Evolutionary conservation across 179 eudicot species (phyloP), one percentile per base, ranked within the genome.

Genomic region (Monotropa hypopitys): DNA sequence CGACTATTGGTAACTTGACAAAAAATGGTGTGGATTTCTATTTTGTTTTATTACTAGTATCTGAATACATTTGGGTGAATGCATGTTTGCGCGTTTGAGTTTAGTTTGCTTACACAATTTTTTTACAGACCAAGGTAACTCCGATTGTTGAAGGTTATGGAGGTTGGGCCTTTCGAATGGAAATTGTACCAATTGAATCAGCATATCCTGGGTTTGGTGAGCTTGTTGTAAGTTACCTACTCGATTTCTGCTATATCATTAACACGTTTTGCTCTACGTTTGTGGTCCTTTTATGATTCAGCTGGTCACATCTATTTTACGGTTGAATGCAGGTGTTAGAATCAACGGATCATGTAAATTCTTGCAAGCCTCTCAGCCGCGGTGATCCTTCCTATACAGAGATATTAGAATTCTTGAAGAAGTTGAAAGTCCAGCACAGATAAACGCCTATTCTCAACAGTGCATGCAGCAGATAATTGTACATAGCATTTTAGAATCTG

Each of bases 201-300:
- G 99, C 98, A 76, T 96, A 96, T 79, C 99, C 99, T 79, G 99
- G 99, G 82, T 96, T 83, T 79, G 99, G 99, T 23, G 90, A 96
- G 80, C 92, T 96, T 81, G 96, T 93, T 86, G 99, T 93, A 88
- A 91, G 97, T 86, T 65, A 61, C 28, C 76, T 70, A 16, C 32
- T 10, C 54, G 4, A 67, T 13, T 40, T 26, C 77, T 70, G 8
- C 7, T 47, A 28, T 26, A 43, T 21, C 28, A 32, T 43, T 62
- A 43, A 42, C 20, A 28, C 54, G 21, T 43, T 15, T 50, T 42
- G n/a, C 43, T 35, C 49, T 21, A 42, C 72, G 42, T 69, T 69
- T 10, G 32, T 72, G 45, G 43, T 70, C 40, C 43, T 30, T 21
- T 12, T 53, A 0, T n/a, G 7, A 9, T 21, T 12, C 59, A 11